Conservation (phyloP, 225 moss, liverwort and hornwort species). For the Thuidium tamariscinum region DNA sequence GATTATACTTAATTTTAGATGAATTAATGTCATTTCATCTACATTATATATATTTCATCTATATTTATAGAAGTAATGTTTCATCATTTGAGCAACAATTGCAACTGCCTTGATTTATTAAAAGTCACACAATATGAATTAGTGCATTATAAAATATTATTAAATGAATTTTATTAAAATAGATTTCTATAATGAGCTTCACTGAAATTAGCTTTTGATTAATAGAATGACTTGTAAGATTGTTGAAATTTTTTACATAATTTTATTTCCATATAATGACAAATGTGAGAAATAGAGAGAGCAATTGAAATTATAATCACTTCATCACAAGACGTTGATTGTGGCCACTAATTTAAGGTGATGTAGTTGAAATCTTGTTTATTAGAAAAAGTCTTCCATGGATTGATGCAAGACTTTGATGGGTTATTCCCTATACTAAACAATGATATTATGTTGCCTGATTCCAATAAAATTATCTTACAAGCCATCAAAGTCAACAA, state of each 20-base stretch:
- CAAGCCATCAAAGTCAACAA: not conserved
- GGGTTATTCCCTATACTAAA: not conserved
- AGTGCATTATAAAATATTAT: not conserved
- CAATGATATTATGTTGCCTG: not conserved
- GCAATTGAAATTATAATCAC: not conserved
- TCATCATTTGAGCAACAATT: not conserved
- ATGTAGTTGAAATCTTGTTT: not conserved
- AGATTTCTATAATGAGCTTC: fast-evolving
- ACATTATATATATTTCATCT: not conserved
- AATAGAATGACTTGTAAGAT: not conserved
- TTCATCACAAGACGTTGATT: too few species aligned
- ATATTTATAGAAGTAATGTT: too few species aligned
- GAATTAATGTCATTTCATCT: not conserved
- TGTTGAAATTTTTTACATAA: not conserved
- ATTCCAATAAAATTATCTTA: not conserved
- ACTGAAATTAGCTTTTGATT: not conserved
- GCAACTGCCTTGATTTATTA: fast-evolving
- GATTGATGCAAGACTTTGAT: not conserved
- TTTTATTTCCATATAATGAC: not conserved
- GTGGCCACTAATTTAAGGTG: too few species aligned
- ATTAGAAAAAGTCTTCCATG: not conserved
- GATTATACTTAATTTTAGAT: not conserved
- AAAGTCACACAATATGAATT: not conserved
- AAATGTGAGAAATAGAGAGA: not conserved
- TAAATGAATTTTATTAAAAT: not conserved